Base-by-base conservation (phyloP, 2,329 filamentous ascomycete species). In the Ustilaginoidea virens region DNA sequence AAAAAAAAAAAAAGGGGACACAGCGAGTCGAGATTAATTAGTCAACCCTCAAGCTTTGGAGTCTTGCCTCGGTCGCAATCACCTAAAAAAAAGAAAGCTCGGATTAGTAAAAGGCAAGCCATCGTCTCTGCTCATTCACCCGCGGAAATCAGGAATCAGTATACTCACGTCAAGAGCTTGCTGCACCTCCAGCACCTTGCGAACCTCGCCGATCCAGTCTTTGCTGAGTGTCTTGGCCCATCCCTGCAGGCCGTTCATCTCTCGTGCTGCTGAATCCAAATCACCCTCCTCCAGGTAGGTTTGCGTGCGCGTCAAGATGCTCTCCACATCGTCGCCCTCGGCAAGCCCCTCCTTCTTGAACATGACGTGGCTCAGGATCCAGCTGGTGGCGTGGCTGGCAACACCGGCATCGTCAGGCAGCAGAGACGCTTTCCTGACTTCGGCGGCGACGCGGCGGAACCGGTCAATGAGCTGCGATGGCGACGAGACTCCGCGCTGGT, bases 171-270 rank as follows among this genome's bases (percentile, higher is more conserved):
- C 90, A 45, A 98, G 66, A 46, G 90, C 90, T 60, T 98, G 90
- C 58, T 81, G 77, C 39, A 96, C 90, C 60, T 98, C 90, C 46
- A 98, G 63, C 39, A 92, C 82, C 59, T 85, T 80, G 51, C 90
- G 74, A 37, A 85, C 80, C 63, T 98, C 90, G 29, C 67, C 69
- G 41, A 98, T 58, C 90, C 90, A 98, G 55, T 98, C 90, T 47
- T 80, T 75, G 56, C 82, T 92, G 48, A 98, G 59, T 23, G 86
- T 87, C 66, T 90, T 93, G 27, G 87, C 86, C 90, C 90, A 98
- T 16, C 90, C 90, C 36, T 78, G 69, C 26, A 98, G 63, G 2
- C 75, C 72, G 50, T 96, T 98, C 78, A 98, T 90, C 60, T 98
- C 90, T 39, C 90, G 68, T 10, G 90, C 86, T 3, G 90, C 90